Percentiles rank a stretch among this genome's conserved stretches.
Evolutionary conservation across 768 basidiomycete species (phyloP).

Genomic region (Phanerodontia chrysosporium): DNA sequence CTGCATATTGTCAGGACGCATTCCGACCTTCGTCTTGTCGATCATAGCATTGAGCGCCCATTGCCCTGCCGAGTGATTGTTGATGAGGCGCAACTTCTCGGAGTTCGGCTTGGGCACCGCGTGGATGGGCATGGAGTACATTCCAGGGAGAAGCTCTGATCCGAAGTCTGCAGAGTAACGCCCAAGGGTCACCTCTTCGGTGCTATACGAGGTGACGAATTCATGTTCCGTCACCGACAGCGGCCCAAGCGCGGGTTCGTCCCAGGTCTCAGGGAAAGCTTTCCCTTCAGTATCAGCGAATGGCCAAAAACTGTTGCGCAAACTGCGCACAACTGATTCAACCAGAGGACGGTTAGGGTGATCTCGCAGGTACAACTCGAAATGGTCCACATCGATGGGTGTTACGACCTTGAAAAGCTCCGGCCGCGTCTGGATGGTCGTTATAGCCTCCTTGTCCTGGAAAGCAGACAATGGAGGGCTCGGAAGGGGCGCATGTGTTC

Average conservation of each 20-base stretch:
- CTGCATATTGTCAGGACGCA: constrained; percentile 32
- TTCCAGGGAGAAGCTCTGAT: constrained; percentile 35
- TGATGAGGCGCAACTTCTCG: constrained; percentile 34
- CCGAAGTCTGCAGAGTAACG: constrained; percentile 29
- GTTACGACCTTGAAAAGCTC: constrained; percentile 34
- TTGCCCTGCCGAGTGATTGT: constrained; percentile 33
- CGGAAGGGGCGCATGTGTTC: constrained; percentile 14
- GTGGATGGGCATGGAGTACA: constrained; percentile 37
- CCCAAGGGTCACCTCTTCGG: constrained; percentile 15
- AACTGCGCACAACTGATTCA: constrained; percentile 23
- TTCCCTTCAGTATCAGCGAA: constrained; percentile 25
- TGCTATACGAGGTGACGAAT: neutral
- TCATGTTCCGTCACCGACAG: neutral
- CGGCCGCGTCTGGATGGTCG: constrained; percentile 24
- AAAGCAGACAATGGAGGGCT: constrained; percentile 5
- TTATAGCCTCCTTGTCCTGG: constrained; percentile 10
- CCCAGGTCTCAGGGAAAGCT: constrained; percentile 20
- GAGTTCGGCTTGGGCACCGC: constrained; percentile 34
- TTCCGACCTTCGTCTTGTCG: constrained; percentile 16
- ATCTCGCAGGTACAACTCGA: constrained; percentile 22
- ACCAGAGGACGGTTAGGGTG: constrained; percentile 40
- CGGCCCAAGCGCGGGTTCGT: neutral
- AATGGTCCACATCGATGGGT: constrained; percentile 31
- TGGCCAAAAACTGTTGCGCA: constrained; percentile 44
- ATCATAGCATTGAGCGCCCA: constrained; percentile 36